phyloP scores from a whole-genome alignment of 306 rosid genomes.

The Bauhinia variegata region DNA sequence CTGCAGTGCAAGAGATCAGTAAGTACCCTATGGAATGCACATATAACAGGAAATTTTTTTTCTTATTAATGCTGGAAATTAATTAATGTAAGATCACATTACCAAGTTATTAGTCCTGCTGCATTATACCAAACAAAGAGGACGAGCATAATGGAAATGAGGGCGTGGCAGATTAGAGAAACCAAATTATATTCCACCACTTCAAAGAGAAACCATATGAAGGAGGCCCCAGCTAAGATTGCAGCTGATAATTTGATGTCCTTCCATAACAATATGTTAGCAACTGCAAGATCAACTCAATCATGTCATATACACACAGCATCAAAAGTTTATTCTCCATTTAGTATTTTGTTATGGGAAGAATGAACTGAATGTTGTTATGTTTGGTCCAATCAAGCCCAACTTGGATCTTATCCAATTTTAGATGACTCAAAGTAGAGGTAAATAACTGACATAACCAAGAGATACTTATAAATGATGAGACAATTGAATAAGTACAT shows the following conservation, averaged over 20 bases:
- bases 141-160: constrained; percentile 54
- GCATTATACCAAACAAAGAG: constrained; percentile 56
- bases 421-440: too few relatives aligned
- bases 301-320: not conserved
- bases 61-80: not conserved
- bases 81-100: constrained; percentile 1
- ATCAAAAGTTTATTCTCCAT: too few relatives aligned
- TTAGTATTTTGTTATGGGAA: too few relatives aligned
- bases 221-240: constrained; percentile 48
- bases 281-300: constrained; percentile 52
- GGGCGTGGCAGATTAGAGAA: constrained; percentile 53
- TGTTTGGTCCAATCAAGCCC: too few relatives aligned
- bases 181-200: constrained; percentile 60
- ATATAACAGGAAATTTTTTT: too few relatives aligned
- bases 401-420: too few relatives aligned
- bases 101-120: constrained; percentile 57
- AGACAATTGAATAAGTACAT: too few relatives aligned
- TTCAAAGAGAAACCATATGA: constrained; percentile 63
- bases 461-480: too few relatives aligned
- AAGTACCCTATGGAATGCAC: not conserved
- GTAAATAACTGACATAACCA: too few relatives aligned
- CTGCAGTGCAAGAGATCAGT: constrained; percentile 31
- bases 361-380: too few relatives aligned
- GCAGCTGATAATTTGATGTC: constrained; percentile 51
- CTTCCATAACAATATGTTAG: constrained; percentile 68